phyloP scores from a whole-genome alignment of 805 yeast genomes.

The Ascoidea rubescens region DNA sequence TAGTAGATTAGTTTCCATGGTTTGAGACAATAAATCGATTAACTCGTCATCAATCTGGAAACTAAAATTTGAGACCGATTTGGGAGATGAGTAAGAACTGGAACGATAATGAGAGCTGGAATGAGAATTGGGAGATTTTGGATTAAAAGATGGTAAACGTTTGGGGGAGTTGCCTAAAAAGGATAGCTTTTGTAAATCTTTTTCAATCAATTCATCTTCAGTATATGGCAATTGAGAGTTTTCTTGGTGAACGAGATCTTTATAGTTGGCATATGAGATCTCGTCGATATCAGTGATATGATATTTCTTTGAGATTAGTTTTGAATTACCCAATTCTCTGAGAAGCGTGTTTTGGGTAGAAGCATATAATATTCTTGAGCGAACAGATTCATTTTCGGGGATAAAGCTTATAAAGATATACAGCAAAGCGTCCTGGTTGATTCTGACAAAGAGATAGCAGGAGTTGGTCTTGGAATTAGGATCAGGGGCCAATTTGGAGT shows the following conservation, averaged over 20 bases:
- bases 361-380: constrained; percentile 87
- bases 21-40: background rate
- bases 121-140: constrained; percentile 3
- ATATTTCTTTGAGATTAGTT: constrained; percentile 16
- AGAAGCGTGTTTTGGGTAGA: constrained; percentile 71
- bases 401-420: constrained; percentile 65
- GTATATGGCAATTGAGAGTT: background rate
- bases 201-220: background rate
- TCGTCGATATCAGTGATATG: constrained; percentile 40
- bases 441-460: constrained; percentile 33
- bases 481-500: constrained; percentile 12
- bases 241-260: constrained; percentile 16
- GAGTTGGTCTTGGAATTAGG: constrained; percentile 24
- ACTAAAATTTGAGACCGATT: no score
- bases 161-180: background rate
- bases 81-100: no score
- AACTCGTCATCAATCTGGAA: constrained; percentile 18
- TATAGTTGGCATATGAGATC: constrained; percentile 34
- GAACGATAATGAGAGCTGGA: background rate
- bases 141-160: background rate
- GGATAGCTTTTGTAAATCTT: no score
- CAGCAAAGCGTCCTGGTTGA: constrained; percentile 15
- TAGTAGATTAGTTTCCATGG: constrained; percentile 12
- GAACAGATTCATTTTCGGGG: constrained; percentile 74
- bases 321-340: constrained; percentile 54